Evolutionary conservation across 1,284 basidiomycete species (phyloP).

Genomic region (Mycena sp.): DNA sequence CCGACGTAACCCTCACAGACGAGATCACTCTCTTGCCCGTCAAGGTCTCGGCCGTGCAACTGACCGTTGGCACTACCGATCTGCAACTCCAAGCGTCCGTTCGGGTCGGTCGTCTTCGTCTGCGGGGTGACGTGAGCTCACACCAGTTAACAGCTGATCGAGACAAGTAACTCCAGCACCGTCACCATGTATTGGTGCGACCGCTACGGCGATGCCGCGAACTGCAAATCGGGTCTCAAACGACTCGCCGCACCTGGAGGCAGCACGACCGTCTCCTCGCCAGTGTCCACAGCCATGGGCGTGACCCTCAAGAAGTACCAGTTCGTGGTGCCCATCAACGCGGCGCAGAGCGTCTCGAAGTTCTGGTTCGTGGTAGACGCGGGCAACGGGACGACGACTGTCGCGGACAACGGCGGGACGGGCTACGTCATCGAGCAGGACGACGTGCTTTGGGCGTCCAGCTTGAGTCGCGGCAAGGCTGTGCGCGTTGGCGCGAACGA

Average conservation of each 20-base stretch:
- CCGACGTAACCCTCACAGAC: conserved; percentile 23
- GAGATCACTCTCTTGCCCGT: conserved; percentile 24
- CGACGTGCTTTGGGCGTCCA: conserved; percentile 51
- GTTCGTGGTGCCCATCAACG: conserved; percentile 47
- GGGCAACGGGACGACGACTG: conserved; percentile 26
- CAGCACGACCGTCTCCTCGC: conserved; percentile 16
- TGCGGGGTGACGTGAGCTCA: not conserved
- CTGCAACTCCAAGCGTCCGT: conserved; percentile 27
- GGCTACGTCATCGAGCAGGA: conserved; percentile 48
- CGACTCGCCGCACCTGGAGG: conserved; percentile 17
- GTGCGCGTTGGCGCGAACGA: conserved; percentile 33
- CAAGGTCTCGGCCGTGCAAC: conserved; percentile 23
- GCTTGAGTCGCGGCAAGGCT: conserved; percentile 40
- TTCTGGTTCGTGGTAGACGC: conserved; percentile 31
- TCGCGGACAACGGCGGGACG: conserved; percentile 24
- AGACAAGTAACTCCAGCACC: not conserved
- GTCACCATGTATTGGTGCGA: conserved; percentile 30
- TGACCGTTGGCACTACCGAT: conserved; percentile 20
- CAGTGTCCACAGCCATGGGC: conserved; percentile 15
- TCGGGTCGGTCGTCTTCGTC: conserved; percentile 6
- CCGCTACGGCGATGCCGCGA: conserved; percentile 21
- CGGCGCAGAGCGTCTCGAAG: conserved; percentile 26
- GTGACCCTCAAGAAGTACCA: conserved; percentile 42
- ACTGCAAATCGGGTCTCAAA: conserved; percentile 18
- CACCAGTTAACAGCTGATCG: not conserved